Evolutionary conservation across 805 yeast genomes (phyloP), one percentile per base, ranked within the genome.

Genomic region (Yamadazyma takamatsuzukensis): DNA sequence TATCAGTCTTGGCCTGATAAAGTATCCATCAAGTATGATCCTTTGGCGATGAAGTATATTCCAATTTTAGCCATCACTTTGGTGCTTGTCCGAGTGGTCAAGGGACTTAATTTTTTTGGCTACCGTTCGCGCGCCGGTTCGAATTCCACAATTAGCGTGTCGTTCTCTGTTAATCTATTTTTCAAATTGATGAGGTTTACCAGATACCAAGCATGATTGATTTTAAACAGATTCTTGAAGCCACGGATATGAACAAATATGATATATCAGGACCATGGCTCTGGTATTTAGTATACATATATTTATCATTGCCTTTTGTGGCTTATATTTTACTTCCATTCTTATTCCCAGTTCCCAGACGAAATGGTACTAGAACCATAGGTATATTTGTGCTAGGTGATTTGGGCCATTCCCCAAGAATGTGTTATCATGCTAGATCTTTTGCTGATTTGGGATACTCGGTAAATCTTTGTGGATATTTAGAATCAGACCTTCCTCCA

Each of bases 341-440:
- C 17, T 24, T 70, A 7, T 13, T 18, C 12, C 22, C 22, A 10
- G 31, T 52, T 4, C 44, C 54, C 21, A 49, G 51, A 15, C 45
- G 51, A 12, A 33, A 43, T 7, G 48, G 40, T 22, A 27, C 44
- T 2, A 15, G 52, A 46, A 73, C 86, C 32, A 78, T 86, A 5
- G 70, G 83, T 7, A 77, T 93, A 13, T 72, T 86, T 41, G 98
- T 93, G 2, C 62, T 93, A 13, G 98, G 98, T 2, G 97, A 90
- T 52, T 53, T 93, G 33, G 96, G 96, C 10, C 95, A 88, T 51
- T 89, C 97, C 0, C 98, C 98, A 5, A 69, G 98, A 39, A 93
- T 90, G 83, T 73, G 81, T 45, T 84, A 90, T 58, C 98, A 93
- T 54, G 95, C 95, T 0, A 61, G 69, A 36, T 81, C 90, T 34